Evolutionary conservation across 2,329 filamentous ascomycete genomes (phyloP).

Genomic region (Hypoxylon sp.): DNA sequence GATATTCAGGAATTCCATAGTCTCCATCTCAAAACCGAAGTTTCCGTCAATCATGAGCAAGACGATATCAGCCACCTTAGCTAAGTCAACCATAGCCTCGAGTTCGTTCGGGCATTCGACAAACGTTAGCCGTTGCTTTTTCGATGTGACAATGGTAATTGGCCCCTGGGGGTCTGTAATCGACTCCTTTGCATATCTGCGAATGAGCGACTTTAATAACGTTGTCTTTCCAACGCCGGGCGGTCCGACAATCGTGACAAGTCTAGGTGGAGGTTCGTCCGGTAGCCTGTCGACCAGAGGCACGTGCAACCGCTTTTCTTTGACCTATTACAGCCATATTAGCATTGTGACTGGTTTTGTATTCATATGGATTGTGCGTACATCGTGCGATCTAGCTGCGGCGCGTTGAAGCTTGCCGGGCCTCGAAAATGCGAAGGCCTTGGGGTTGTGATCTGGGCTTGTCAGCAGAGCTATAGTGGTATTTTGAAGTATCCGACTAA

Average conservation of each 20-base stretch:
- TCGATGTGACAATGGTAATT: conserved; percentile 95
- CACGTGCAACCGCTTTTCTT: conserved; percentile 96
- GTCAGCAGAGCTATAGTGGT: conserved; percentile 45
- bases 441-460: conserved; percentile 80
- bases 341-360: conserved; percentile 41
- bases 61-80: conserved; percentile 97
- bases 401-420: conserved; percentile 85
- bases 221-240: conserved; percentile 97
- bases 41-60: conserved; percentile 99
- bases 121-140: conserved; percentile 94
- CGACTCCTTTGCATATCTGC: conserved; percentile 95
- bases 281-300: conserved; percentile 95
- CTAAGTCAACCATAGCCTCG: conserved; percentile 95
- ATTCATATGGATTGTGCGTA: not conserved
- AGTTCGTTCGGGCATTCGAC: conserved; percentile 97
- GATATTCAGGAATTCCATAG: conserved; percentile 98
- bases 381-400: conserved; percentile 69
- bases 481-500: conserved; percentile 52
- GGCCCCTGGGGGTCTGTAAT: conserved; percentile 91
- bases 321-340: conserved; percentile 71
- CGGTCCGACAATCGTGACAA: conserved; percentile 94
- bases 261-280: conserved; percentile 92
- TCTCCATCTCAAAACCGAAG: conserved; percentile 99
- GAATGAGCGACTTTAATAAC: conserved; percentile 92
- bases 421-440: conserved; percentile 88